Conservation (phyloP, 352 stramenopile genomes). For the Globisporangium acanthophoron region DNA sequence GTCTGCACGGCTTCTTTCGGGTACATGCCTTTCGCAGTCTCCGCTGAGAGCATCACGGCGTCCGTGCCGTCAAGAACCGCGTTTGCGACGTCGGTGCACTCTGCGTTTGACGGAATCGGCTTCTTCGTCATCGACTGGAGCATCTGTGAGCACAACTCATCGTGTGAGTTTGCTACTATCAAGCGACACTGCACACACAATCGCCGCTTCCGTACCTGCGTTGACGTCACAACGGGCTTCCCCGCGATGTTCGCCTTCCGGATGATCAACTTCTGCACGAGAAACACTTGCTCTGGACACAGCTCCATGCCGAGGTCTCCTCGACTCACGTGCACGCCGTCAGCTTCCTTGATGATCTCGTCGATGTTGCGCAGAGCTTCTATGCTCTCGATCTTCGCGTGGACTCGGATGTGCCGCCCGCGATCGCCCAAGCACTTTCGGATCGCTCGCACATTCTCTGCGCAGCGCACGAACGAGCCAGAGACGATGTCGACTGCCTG, state of each 20-base stretch:
- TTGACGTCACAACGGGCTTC: slow-evolving; percentile 98
- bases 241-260: slow-evolving; percentile 93
- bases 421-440: slow-evolving; percentile 78
- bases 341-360: slow-evolving; percentile 96
- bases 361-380: slow-evolving; percentile 96
- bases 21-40: slow-evolving; percentile 98
- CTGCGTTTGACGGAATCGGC: slow-evolving; percentile 95
- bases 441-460: slow-evolving; percentile 92
- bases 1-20: slow-evolving; percentile 93
- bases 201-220: slow-evolving; percentile 19
- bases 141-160: slow-evolving; percentile 87
- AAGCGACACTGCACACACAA: background rate
- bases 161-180: background rate
- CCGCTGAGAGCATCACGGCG: slow-evolving; percentile 98
- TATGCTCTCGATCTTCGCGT: slow-evolving; percentile 99
- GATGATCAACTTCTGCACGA: slow-evolving; percentile 99
- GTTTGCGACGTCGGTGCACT: slow-evolving; percentile 99
- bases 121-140: slow-evolving; percentile 99
- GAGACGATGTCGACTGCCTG: slow-evolving; percentile 98
- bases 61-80: slow-evolving; percentile 98
- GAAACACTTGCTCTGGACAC: slow-evolving; percentile 96
- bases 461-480: slow-evolving; percentile 98
- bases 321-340: slow-evolving; percentile 99
- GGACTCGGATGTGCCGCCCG: slow-evolving; percentile 90
- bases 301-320: slow-evolving; percentile 99